Evolutionary conservation across 2,329 filamentous ascomycete genomes (phyloP).

Genomic region (Ceratocystis colombiana): DNA sequence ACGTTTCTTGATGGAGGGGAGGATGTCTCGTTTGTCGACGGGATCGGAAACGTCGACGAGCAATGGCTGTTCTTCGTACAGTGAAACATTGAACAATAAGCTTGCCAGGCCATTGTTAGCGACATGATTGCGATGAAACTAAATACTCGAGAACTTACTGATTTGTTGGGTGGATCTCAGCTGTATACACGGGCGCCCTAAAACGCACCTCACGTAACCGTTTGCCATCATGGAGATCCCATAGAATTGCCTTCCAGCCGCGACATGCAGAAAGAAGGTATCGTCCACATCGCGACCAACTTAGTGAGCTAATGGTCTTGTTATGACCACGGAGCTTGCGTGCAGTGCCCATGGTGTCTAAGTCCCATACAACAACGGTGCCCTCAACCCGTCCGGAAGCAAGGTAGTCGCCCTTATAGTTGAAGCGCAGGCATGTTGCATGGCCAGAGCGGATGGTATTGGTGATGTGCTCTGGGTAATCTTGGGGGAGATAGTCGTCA

Average conservation of each 20-base stretch:
- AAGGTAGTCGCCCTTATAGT: slow-evolving; percentile 85
- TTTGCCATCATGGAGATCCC: slow-evolving; percentile 67
- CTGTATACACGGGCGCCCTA: slow-evolving; percentile 87
- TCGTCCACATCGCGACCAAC: slow-evolving; percentile 85
- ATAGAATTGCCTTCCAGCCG: slow-evolving; percentile 92
- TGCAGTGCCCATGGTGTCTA: slow-evolving; percentile 94
- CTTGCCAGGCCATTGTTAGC: slow-evolving; percentile 37
- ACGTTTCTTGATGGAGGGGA: slow-evolving; percentile 75
- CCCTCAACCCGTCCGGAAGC: slow-evolving; percentile 91
- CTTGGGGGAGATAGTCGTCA: slow-evolving; percentile 56
- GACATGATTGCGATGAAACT: background rate
- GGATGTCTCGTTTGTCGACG: slow-evolving; percentile 60
- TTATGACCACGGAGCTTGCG: slow-evolving; percentile 90
- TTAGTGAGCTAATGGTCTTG: slow-evolving; percentile 83
- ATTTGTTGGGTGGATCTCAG: slow-evolving; percentile 84
- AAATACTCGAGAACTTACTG: slow-evolving; percentile 44
- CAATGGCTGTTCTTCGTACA: slow-evolving; percentile 87
- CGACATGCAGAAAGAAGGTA: slow-evolving; percentile 89
- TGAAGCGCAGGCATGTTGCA: slow-evolving; percentile 69
- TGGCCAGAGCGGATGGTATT: slow-evolving; percentile 69
- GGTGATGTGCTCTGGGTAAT: slow-evolving; percentile 84
- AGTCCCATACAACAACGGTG: slow-evolving; percentile 89
- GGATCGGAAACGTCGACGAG: slow-evolving; percentile 69
- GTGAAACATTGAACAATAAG: slow-evolving; percentile 74
- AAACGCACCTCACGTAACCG: slow-evolving; percentile 79